Evolutionary conservation across 192 early-diverging fungal genomes (phyloP).

Genomic region (Podila horticola): DNA sequence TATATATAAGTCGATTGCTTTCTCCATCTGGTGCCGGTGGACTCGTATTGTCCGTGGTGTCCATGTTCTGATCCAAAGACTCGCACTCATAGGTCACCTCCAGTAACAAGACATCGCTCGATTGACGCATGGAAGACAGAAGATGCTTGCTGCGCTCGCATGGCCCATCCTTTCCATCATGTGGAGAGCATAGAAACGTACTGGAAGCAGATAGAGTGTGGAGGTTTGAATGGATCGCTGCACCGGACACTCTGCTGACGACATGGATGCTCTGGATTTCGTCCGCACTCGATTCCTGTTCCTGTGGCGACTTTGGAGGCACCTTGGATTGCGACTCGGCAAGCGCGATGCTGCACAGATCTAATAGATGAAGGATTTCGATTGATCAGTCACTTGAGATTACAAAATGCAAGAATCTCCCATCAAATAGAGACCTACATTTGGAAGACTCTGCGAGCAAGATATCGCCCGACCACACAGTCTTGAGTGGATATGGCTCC

Average conservation of each 20-base stretch:
- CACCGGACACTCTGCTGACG: slow-evolving; percentile 12
- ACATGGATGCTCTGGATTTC: slow-evolving; percentile 19
- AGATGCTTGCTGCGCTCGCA: slow-evolving; percentile 21
- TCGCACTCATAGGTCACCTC: not conserved
- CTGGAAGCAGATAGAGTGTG: slow-evolving; percentile 3
- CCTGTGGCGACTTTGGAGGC: not conserved
- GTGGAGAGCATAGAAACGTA: slow-evolving; percentile 22
- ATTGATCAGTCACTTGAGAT: too few species aligned
- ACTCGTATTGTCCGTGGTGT: not conserved
- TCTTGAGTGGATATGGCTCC: not conserved
- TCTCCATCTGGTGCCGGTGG: not conserved
- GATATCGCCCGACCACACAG: slow-evolving; percentile 30
- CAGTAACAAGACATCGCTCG: slow-evolving; percentile 19
- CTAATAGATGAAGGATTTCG: not conserved
- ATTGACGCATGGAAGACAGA: slow-evolving; percentile 9
- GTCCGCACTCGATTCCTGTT: not conserved
- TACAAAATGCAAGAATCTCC: too few species aligned
- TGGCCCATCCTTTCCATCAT: not conserved
- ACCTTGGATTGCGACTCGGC: not conserved
- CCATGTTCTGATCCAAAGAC: too few species aligned
- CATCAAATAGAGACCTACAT: slow-evolving; percentile 6
- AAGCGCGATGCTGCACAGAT: slow-evolving; percentile 15
- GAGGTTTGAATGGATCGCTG: slow-evolving; percentile 5
- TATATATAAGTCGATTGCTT: not conserved
- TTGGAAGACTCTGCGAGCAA: not conserved